A percentile compares a stretch with the other conserved stretches of the same genome.
These are phyloP conservation scores for Globisporangium radiosum DNA, from an alignment of 352 stramenopile genomes.

Conservation along the genomic window DNA sequence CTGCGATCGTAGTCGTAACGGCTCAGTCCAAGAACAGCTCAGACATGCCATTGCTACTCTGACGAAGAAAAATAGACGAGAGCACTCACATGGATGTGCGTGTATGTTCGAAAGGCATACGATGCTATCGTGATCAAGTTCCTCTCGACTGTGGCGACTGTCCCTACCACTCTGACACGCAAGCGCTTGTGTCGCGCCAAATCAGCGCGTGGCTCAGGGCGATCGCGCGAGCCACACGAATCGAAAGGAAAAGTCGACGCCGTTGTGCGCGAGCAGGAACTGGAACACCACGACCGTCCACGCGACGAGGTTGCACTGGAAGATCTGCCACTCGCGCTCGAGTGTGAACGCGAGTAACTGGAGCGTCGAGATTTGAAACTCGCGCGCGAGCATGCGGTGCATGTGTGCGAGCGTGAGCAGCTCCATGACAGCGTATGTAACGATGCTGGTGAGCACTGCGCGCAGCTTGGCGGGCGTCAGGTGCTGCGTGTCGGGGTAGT, in stretches of 20 bases:
- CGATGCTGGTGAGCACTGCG: constrained; percentile 5
- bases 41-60: too few species aligned
- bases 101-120: too few species aligned
- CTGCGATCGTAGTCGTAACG: too few species aligned
- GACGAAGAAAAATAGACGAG: too few species aligned
- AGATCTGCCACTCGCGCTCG: constrained; percentile 21
- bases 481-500: constrained; percentile 17
- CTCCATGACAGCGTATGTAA: constrained; percentile 20
- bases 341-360: constrained; percentile 28
- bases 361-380: constrained; percentile 20
- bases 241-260: neutral
- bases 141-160: too few species aligned
- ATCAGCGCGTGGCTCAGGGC: too few species aligned
- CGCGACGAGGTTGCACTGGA: constrained; percentile 24
- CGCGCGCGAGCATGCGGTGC: constrained; percentile 7
- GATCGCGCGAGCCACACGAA: neutral
- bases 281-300: constrained; percentile 24
- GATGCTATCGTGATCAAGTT: too few species aligned
- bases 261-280: neutral
- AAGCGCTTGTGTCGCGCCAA: too few species aligned
- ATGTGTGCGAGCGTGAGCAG: constrained; percentile 20
- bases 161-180: too few species aligned
- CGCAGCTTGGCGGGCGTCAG: constrained; percentile 2
- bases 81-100: too few species aligned
- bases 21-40: too few species aligned